Base-by-base conservation (phyloP, 1,139 yeast species). In the Scheffersomyces lignicola region DNA sequence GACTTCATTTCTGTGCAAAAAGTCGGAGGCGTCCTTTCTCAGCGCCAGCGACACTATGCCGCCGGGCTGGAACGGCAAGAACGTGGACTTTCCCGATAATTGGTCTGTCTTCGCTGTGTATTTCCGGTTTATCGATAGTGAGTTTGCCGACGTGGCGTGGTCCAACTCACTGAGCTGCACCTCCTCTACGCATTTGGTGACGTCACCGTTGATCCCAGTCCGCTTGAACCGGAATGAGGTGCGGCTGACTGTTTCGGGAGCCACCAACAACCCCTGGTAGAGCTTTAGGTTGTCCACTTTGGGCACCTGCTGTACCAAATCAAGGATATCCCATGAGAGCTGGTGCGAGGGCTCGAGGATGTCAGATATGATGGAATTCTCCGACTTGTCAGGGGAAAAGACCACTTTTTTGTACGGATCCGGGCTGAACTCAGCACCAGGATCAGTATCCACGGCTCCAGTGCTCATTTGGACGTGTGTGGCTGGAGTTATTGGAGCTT, bases 61-160 rank as follows among this genome's bases (percentile, higher is more conserved):
- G 45, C 98, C 97, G 0, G 98, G 98, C 36, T 85, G 83, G 55
- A 94, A 92, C 0, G 99, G 98, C 50, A 92, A 63, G 51, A 76
- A 86, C 15, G 81, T 76, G 0, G 95, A 74, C 6, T 80, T 71
- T 0, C 97, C 97, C 32, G 75, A 67, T 2, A 87, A 64, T 3
- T 81, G 65, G 35, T 80, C 84, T 18, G 72, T 67, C 44, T 78
- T 80, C 3, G 83, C 70, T 6, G 81, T 78, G 44, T 81, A 78
- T 40, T 80, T 76, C 45, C 98, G 72, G 29, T 73, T 80, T 39
- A 89, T 56, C 2, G 95, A 81, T 35, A 89, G 63, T 0, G 96
- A 85, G 44, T 82, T 83, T 13, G 80, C 71, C 3, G 90, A 76
- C 14, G 60, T 64, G 14, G 83, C 79, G 39, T 71, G 70, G 31